These are phyloP conservation scores for Alternaria infectoria DNA, from an alignment of 2,329 filamentous ascomycete species.

Conservation along the genomic window DNA sequence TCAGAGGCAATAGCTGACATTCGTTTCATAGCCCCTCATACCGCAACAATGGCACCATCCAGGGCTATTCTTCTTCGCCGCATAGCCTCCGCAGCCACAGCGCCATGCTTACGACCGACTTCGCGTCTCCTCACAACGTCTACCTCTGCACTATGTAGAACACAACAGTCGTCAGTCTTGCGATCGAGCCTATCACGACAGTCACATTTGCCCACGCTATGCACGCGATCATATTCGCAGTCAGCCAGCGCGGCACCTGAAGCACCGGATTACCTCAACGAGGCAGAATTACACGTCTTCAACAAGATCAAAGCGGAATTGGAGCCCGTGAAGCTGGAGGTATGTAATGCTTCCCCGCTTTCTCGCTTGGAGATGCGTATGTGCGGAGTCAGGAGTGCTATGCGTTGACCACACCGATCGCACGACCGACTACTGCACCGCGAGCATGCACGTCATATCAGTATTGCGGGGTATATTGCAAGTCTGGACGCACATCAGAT, in stretches of 20 bases:
- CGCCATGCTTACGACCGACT: conserved; percentile 25
- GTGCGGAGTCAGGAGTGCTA: conserved; percentile 7
- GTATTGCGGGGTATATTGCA: conserved; percentile 7
- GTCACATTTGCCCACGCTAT: conserved; percentile 9
- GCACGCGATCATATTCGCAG: conserved; percentile 34
- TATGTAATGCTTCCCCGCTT: conserved; percentile 34
- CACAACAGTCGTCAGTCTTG: conserved; percentile 11
- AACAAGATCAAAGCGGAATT: conserved; percentile 53
- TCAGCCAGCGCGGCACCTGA: conserved; percentile 31
- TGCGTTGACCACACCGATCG: conserved; percentile 17
- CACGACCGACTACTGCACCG: conserved; percentile 16
- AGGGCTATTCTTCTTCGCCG: conserved; percentile 33
- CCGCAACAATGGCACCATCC: conserved; percentile 42
- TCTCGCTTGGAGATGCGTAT: conserved; percentile 1
- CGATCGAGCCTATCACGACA: conserved; percentile 7
- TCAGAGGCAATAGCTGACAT: conserved; percentile 13
- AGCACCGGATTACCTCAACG: conserved; percentile 56
- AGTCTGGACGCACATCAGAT: background rate
- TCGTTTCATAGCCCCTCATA: background rate
- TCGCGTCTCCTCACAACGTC: conserved; percentile 27
- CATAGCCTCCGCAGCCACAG: conserved; percentile 25
- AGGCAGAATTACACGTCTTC: conserved; percentile 56
- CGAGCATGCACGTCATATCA: conserved; percentile 14
- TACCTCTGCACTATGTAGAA: conserved; percentile 10
- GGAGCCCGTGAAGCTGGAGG: conserved; percentile 54